Evolutionary conservation across 1,284 basidiomycete species (phyloP), one percentile per base, ranked within the genome.

Genomic region (Bondarzewia mesenterica): DNA sequence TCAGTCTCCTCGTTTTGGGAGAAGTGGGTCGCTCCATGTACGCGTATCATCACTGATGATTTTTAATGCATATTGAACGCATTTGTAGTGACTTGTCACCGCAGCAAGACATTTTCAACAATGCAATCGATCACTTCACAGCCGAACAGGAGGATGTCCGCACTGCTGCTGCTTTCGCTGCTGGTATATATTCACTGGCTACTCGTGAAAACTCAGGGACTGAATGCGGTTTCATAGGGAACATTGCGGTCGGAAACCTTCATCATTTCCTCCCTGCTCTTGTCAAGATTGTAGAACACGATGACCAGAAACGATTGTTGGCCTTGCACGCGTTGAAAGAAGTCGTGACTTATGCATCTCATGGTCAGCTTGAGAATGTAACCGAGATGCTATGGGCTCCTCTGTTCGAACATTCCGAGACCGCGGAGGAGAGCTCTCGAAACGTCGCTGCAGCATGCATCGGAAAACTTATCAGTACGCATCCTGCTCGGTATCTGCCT

Each of bases 401-500:
- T 0, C 75, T 95, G 15, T 94, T 96, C 63, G 81, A 88, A 59
- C 85, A 89, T 62, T 89, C 89, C 12, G 78, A 85, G 52, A 83
- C 80, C 52, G 78, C 89, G 14, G 93, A 96, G 57, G 95, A 98
- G 64, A 89, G 87, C 3, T 88, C 91, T 3, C 75, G 94, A 48
- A 97, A 95, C 62, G 90, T 98, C 50, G 92, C 93, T 27, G 93
- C 95, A 41, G 94, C 96, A 18, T 99, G 95, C 63, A 77, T 99
- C 16, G 96, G 95, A 42, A 94, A 97, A 64, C 74, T 99, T 38
- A 95, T 93, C 0, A 89, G 89, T 0, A 89, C 89, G 1, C 86
- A 95, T 48, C 92, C 95, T 5, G 78, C 82, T 1, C 82, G 85
- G 57, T 97, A 94, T 64, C 72, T 99, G 14, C 91, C 88, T 5